phyloP scores from a whole-genome alignment of 148 eudicot genomes.

The Drosera capensis region DNA sequence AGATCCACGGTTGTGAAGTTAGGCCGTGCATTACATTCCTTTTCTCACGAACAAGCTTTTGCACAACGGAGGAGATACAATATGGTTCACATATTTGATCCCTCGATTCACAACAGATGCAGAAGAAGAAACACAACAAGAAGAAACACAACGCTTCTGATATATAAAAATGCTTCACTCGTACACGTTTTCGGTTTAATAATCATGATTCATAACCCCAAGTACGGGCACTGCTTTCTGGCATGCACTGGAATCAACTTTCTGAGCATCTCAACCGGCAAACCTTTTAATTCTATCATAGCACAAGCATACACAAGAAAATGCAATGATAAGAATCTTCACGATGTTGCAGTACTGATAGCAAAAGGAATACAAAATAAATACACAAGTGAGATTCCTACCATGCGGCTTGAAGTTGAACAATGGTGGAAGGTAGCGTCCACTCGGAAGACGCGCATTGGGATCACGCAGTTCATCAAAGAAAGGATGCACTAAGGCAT shows the following conservation, averaged over 20 bases:
- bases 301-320: neutral
- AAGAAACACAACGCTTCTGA: too few relatives aligned
- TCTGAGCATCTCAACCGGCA: constrained; percentile 1
- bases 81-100: too few relatives aligned
- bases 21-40: too few relatives aligned
- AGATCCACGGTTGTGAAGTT: too few relatives aligned
- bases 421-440: constrained; percentile 8
- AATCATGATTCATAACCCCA: constrained; percentile 5
- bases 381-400: neutral
- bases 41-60: too few relatives aligned
- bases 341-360: neutral
- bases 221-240: constrained; percentile 5
- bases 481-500: constrained; percentile 7
- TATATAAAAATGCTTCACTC: too few relatives aligned
- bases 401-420: constrained; percentile 14
- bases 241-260: constrained; percentile 13
- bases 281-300: constrained; percentile 5
- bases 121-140: too few relatives aligned
- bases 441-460: constrained; percentile 8
- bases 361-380: neutral
- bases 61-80: too few relatives aligned
- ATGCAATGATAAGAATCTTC: neutral
- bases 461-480: constrained; percentile 13
- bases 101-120: too few relatives aligned
- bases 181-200: too few relatives aligned